Evolutionary conservation across 2,329 filamentous ascomycete genomes (phyloP).

Genomic region (Xylariaceae sp.): DNA sequence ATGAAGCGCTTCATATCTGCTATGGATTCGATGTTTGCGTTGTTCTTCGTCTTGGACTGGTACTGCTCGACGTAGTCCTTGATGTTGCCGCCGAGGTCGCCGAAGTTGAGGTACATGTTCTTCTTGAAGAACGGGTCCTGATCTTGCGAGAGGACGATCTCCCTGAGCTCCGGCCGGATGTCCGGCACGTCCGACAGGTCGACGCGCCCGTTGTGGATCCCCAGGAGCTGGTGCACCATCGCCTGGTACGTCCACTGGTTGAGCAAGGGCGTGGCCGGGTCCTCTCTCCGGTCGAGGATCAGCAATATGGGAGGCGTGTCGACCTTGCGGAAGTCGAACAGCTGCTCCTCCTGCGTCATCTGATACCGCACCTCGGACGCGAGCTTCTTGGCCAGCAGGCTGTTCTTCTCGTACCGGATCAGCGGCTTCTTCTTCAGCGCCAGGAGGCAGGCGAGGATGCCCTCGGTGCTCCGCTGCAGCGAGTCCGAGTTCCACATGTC

Average conservation of each 20-base stretch:
- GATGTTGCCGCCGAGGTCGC: conserved; percentile 89
- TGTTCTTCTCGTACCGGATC: conserved; percentile 90
- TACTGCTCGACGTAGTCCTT: conserved; percentile 99
- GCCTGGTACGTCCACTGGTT: conserved; percentile 99
- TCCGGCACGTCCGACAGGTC: conserved; percentile 80
- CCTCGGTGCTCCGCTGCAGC: conserved; percentile 80
- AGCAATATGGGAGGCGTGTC: conserved; percentile 92
- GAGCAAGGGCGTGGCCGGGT: conserved; percentile 87
- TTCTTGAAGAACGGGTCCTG: conserved; percentile 99
- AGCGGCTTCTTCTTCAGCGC: conserved; percentile 95
- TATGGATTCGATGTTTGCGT: conserved; percentile 93
- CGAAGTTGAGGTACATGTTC: conserved; percentile 98
- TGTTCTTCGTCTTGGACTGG: conserved; percentile 94
- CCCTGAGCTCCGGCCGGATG: conserved; percentile 77
- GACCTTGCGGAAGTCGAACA: conserved; percentile 93
- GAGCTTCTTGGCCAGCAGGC: conserved; percentile 82
- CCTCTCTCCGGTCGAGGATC: conserved; percentile 84
- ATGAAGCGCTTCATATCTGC: conserved; percentile 99
- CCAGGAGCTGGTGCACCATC: conserved; percentile 97
- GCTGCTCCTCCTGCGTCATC: conserved; percentile 89
- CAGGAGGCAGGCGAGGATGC: conserved; percentile 74
- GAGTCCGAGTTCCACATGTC: conserved; percentile 90
- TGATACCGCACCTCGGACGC: conserved; percentile 88
- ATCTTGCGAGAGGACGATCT: conserved; percentile 92
- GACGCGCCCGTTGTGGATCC: conserved; percentile 91